Evolutionary conservation across 495 filamentous ascomycete genomes (phyloP), one percentile per base, ranked within the genome.

Genomic region (Aspergillus steynii): DNA sequence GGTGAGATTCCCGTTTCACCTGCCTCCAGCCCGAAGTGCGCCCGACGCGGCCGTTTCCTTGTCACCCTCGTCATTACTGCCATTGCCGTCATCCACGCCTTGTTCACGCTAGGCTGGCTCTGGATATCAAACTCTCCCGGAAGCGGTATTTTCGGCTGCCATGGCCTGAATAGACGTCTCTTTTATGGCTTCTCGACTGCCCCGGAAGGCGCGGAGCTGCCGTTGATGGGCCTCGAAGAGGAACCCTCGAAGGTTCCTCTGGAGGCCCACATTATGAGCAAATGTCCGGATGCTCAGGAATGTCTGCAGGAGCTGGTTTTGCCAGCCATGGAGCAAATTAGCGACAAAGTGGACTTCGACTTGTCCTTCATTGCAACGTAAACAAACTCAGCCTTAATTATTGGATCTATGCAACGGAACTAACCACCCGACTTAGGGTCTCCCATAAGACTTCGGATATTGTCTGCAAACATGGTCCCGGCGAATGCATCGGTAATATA

Each of bases 401-500:
- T 37, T 45, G 20, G 49, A 48, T 57, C 25, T 29, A 42, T 46
- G 1, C 14, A 5, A 9, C 20, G 34, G 28, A 49, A 49, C 62
- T 65, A 63, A 62, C 10, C 4, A 15, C 27, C 15, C 4, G 12
- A 4, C 37, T 8, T 15, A 80, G 77, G 49, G 72, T 77, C 26
- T 76, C 75, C 5, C 67, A 75, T 54, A 57, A 71, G 52, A 68
- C 74, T 4, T 71, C 74, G 48, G 78, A 77, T 29, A 73, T 81
- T 4, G 62, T 72, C 14, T 99, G 96, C 80, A 96, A 79, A 72
- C 95, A 98, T 68, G 96, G 95, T 5, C 89, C 92, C 5, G 79
- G 78, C 14, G 95, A 99, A 78, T 99, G 95, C 69, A 85, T 98
- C 66, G 93, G 93, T 20, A 90, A 99, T 74, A 96, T 96, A 76